Conservation (phyloP, 768 basidiomycete species). For the Lactarius indigo region DNA sequence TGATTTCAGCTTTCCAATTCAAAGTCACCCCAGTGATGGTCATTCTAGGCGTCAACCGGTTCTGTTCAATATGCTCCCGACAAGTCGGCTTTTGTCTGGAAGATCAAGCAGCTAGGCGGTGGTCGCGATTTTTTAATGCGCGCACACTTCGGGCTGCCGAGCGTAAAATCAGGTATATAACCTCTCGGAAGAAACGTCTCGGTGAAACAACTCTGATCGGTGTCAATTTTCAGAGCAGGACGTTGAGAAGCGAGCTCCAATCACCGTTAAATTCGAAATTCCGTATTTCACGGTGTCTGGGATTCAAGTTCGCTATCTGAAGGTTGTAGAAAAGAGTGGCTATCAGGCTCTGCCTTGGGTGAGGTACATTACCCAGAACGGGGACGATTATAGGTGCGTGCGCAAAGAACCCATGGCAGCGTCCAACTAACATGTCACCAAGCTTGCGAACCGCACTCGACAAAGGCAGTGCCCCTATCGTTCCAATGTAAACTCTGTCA, state of each 20-base stretch:
- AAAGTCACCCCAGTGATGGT: not conserved
- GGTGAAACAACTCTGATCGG: not conserved
- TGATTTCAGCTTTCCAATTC: slow-evolving; percentile 28
- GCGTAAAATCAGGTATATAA: slow-evolving; percentile 74
- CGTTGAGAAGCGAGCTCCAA: slow-evolving; percentile 85
- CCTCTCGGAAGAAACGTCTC: not conserved
- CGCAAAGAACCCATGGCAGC: not conserved
- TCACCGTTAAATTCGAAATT: slow-evolving; percentile 97
- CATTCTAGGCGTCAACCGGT: slow-evolving; percentile 85
- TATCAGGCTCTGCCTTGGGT: slow-evolving; percentile 98
- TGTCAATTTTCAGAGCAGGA: slow-evolving; percentile 52
- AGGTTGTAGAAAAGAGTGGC: slow-evolving; percentile 98
- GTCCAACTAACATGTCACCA: slow-evolving; percentile 11
- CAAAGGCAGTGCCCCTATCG: slow-evolving; percentile 66
- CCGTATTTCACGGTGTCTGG: slow-evolving; percentile 98
- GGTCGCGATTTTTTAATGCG: slow-evolving; percentile 97
- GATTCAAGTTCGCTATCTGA: slow-evolving; percentile 95
- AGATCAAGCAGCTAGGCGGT: slow-evolving; percentile 96
- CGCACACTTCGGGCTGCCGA: slow-evolving; percentile 95
- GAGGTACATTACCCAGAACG: slow-evolving; percentile 88
- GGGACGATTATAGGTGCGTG: slow-evolving; percentile 82
- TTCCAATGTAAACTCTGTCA: slow-evolving; percentile 34
- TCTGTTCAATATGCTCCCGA: slow-evolving; percentile 97
- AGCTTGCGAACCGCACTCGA: slow-evolving; percentile 73
- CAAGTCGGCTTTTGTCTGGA: slow-evolving; percentile 98